These are phyloP conservation scores for Prunus mongolica DNA, from an alignment of 306 rosid genomes.

Conservation along the genomic window DNA sequence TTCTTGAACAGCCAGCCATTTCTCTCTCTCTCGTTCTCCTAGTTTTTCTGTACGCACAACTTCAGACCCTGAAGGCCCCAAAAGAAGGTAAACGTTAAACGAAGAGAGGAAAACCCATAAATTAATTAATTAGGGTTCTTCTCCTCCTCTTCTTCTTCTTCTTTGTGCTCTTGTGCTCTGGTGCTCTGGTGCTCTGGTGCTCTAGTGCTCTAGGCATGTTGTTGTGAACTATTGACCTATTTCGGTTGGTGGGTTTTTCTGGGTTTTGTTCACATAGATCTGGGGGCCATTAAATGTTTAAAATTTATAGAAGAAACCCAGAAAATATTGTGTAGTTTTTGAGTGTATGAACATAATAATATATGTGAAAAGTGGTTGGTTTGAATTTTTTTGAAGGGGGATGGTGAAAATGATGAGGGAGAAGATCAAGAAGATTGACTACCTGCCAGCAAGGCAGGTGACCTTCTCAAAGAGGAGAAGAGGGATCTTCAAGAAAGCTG, in stretches of 20 bases:
- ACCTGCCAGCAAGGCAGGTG: conserved; percentile 49
- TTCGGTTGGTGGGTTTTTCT: background rate
- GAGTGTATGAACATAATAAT: background rate
- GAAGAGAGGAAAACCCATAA: background rate
- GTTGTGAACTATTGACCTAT: background rate
- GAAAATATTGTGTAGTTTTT: background rate
- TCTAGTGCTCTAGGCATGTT: background rate
- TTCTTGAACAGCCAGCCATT: no score
- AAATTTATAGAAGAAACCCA: background rate
- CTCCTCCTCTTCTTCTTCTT: background rate
- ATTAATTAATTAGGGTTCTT: background rate
- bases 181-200: background rate
- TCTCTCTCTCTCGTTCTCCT: background rate
- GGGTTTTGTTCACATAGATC: background rate
- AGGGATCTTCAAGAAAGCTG: conserved; percentile 47
- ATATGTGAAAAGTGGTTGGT: background rate
- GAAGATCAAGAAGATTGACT: conserved; percentile 43
- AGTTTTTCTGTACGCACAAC: background rate
- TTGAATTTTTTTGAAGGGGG: background rate
- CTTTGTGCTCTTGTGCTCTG: no score
- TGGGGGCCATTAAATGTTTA: background rate
- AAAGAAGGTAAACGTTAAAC: background rate
- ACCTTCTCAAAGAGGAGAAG: conserved; percentile 48
- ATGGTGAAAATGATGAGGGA: background rate
- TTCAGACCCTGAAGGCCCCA: background rate